phyloP scores from a whole-genome alignment of 1,284 basidiomycete genomes.

The Cronartium quercuum region DNA sequence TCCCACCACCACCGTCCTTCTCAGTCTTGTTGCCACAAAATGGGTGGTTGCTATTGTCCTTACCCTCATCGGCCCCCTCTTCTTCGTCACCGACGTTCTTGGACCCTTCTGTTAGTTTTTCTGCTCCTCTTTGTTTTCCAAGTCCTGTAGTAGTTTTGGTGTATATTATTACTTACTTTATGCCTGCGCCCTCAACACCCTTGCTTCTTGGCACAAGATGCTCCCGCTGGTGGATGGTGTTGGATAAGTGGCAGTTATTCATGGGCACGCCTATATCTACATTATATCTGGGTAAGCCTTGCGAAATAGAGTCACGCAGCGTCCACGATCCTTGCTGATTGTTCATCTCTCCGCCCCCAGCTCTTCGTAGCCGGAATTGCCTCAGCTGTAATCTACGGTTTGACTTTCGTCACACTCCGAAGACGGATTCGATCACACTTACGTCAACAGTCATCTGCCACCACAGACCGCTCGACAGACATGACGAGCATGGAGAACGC shows the following conservation, averaged over 20 bases:
- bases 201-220: not conserved
- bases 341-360: not conserved
- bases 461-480: constrained; percentile 9
- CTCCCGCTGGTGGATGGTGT: constrained; percentile 35
- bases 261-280: constrained; percentile 18
- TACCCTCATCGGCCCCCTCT: constrained; percentile 21
- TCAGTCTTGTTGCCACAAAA: constrained; percentile 12
- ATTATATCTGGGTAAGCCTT: constrained; percentile 30
- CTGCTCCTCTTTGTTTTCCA: not conserved
- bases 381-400: constrained; percentile 19
- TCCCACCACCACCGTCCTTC: constrained; percentile 15
- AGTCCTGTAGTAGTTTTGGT: no score
- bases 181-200: not conserved
- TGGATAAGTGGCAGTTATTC: constrained; percentile 27
- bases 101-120: constrained; percentile 34
- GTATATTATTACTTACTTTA: no score
- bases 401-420: constrained; percentile 21
- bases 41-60: constrained; percentile 18
- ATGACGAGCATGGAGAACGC: constrained; percentile 30
- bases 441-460: not conserved
- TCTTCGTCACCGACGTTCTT: constrained; percentile 4
- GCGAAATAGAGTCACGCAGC: not conserved
- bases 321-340: not conserved
- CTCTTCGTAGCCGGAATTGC: constrained; percentile 15
- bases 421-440: constrained; percentile 3